Conservation (phyloP, 257 asterid genomes). For the Penstemon barbatus region DNA sequence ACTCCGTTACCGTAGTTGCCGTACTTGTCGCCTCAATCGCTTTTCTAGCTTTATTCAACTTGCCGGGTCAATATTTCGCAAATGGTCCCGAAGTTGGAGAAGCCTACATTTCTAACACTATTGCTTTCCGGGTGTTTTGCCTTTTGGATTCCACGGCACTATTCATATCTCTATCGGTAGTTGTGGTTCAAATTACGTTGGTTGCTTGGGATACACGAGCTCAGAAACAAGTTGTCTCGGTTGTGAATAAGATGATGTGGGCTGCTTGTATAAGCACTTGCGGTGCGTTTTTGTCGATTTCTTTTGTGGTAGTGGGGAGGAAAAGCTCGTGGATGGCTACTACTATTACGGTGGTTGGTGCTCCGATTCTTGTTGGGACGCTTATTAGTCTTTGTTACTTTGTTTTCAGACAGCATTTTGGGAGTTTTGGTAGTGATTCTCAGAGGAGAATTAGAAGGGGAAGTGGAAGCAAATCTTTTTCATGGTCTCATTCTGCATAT, state of each 20-base stretch:
- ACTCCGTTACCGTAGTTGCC: conserved; percentile 89
- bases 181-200: conserved; percentile 86
- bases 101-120: conserved; percentile 46
- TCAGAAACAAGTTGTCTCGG: conserved; percentile 77
- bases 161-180: conserved; percentile 88
- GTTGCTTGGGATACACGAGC: conserved; percentile 94
- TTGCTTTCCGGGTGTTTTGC: conserved; percentile 77
- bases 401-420: conserved; percentile 90
- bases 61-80: conserved; percentile 68
- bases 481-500: conserved; percentile 82
- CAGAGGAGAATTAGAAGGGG: conserved; percentile 81
- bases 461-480: conserved; percentile 89
- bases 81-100: conserved; percentile 61
- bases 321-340: conserved; percentile 80
- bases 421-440: conserved; percentile 67
- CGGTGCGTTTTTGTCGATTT: conserved; percentile 82
- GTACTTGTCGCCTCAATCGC: conserved; percentile 94
- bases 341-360: conserved; percentile 68
- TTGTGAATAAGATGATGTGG: conserved; percentile 98
- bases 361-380: conserved; percentile 80
- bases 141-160: conserved; percentile 82
- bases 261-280: conserved; percentile 91
- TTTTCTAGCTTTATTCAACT: conserved; percentile 80
- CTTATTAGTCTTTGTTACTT: conserved; percentile 83
- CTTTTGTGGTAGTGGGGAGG: conserved; percentile 83